Percentiles rank a stretch among this genome's conserved stretches.
phyloP scores from a whole-genome alignment of 2,329 filamentous ascomycete genomes.

The Sporothrix sp. region DNA sequence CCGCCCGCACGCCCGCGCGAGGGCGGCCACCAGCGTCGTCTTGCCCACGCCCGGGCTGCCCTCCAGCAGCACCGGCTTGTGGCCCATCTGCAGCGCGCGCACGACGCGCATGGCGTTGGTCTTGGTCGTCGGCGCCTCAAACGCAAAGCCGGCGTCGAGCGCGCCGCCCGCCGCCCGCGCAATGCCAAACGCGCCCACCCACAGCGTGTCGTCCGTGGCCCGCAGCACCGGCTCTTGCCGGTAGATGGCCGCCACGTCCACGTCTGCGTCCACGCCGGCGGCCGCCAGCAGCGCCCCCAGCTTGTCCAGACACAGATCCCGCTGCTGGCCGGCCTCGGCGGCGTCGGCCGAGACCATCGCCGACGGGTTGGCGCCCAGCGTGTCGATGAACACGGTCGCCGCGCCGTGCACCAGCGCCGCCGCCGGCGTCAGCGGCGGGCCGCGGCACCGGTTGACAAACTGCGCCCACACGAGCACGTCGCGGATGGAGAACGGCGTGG shows the following conservation, averaged over 20 bases:
- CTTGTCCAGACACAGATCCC: conserved; percentile 61
- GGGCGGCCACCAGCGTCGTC: conserved; percentile 80
- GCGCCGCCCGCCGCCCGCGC: conserved; percentile 38
- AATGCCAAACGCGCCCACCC: conserved; percentile 67
- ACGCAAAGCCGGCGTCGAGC: conserved; percentile 54
- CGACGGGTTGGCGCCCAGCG: conserved; percentile 87
- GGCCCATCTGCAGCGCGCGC: conserved; percentile 70
- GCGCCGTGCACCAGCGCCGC: conserved; percentile 67
- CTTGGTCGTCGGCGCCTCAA: conserved; percentile 82
- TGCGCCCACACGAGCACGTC: conserved; percentile 89
- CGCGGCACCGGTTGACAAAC: conserved; percentile 66
- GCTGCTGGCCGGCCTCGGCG: conserved; percentile 56
- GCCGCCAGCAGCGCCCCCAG: conserved; percentile 54
- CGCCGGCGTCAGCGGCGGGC: conserved; percentile 24
- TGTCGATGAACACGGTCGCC: conserved; percentile 91
- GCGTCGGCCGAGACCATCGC: conserved; percentile 67
- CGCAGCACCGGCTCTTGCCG: conserved; percentile 49
- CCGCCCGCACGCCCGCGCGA: conserved; percentile 70
- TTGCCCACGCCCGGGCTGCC: conserved; percentile 98
- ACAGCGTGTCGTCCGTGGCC: conserved; percentile 44
- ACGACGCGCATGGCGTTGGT: conserved; percentile 85
- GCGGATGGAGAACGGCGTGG: conserved; percentile 76
- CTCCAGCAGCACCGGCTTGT: conserved; percentile 85
- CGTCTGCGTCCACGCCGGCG: conserved; percentile 17
- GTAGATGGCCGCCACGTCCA: conserved; percentile 58